Evolutionary conservation across 225 moss, liverwort and hornwort species (phyloP).

Genomic region (Pseudoscleropodium purum): DNA sequence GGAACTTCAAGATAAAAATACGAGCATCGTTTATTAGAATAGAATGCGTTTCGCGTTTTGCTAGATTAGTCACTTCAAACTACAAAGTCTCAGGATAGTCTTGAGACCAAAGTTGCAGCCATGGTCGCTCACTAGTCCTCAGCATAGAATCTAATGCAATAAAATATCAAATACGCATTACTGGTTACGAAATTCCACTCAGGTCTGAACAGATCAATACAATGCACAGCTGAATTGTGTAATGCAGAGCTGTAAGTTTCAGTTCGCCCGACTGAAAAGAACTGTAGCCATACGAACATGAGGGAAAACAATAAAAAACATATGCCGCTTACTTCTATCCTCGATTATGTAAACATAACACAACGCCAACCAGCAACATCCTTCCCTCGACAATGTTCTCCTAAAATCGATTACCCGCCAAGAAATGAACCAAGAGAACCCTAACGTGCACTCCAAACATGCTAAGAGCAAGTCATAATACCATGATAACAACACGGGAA

Average conservation of each 20-base stretch:
- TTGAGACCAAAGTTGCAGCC: neutral
- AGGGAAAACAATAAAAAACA: neutral
- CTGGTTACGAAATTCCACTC: neutral
- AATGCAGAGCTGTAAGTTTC: neutral
- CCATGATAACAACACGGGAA: conserved; percentile 55
- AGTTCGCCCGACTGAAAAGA: neutral
- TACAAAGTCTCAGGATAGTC: neutral
- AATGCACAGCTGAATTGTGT: neutral
- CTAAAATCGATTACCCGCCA: neutral
- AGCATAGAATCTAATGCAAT: neutral
- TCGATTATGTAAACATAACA: neutral
- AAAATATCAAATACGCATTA: neutral
- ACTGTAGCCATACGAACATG: neutral
- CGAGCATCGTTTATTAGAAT: neutral
- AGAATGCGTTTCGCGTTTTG: neutral
- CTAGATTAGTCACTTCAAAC: neutral
- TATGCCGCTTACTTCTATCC: neutral
- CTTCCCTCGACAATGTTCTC: neutral
- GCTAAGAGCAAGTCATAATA: neutral
- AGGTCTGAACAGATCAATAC: neutral
- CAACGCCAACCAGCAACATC: neutral
- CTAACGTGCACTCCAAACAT: neutral
- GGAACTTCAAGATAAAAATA: neutral
- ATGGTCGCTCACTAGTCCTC: neutral
- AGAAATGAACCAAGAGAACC: neutral